Conservation (phyloP, 495 filamentous ascomycete species). For the Penicillium fimorum region DNA sequence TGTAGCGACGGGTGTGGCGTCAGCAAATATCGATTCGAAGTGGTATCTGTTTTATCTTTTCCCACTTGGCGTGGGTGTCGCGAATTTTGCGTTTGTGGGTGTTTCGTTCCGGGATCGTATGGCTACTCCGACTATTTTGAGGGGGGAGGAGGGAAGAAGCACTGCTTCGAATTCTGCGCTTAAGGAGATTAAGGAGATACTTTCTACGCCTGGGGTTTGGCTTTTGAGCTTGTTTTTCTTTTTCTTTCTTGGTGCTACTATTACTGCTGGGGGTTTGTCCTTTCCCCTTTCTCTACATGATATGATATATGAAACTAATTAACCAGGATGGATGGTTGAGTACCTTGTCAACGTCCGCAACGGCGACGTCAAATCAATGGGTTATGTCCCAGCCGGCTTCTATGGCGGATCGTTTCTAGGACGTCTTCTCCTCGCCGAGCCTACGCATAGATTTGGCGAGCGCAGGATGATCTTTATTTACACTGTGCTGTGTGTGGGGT, state of each 20-base stretch:
- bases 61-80: slow-evolving; percentile 26
- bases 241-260: slow-evolving; percentile 32
- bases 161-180: slow-evolving; percentile 8
- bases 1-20: slow-evolving; percentile 30
- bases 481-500: slow-evolving; percentile 27
- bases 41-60: slow-evolving; percentile 31
- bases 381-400: slow-evolving; percentile 31
- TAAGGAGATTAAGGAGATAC: slow-evolving; percentile 26
- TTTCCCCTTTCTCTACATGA: background rate
- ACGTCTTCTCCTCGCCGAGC: slow-evolving; percentile 28
- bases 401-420: slow-evolving; percentile 32
- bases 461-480: slow-evolving; percentile 34
- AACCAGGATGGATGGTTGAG: slow-evolving; percentile 32
- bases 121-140: slow-evolving; percentile 1
- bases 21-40: slow-evolving; percentile 17
- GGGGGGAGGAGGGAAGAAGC: background rate
- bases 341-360: slow-evolving; percentile 32
- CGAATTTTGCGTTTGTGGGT: slow-evolving; percentile 22
- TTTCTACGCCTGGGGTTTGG: slow-evolving; percentile 28
- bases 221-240: slow-evolving; percentile 35
- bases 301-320: background rate
- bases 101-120: slow-evolving; percentile 27
- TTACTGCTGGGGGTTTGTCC: slow-evolving; percentile 30
- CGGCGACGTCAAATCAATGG: slow-evolving; percentile 34
- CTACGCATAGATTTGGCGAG: slow-evolving; percentile 31